phyloP scores from a whole-genome alignment of 2,329 filamentous ascomycete genomes.

The Fusarium sp. region DNA sequence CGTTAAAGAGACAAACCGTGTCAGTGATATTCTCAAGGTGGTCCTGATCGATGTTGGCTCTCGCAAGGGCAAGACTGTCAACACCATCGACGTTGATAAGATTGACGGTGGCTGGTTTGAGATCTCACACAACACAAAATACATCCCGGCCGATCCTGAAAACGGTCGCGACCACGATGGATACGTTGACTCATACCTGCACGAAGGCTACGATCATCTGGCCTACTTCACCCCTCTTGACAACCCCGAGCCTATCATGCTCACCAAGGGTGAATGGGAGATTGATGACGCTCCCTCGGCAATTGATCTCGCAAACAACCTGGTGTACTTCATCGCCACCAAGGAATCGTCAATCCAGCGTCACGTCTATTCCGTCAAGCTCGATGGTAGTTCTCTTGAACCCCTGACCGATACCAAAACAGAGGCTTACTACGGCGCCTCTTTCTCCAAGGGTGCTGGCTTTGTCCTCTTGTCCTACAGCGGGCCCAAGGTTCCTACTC shows the following conservation, averaged over 20 bases:
- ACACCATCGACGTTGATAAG: conserved; percentile 81
- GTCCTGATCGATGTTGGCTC: conserved; percentile 83
- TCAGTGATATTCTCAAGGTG: conserved; percentile 91
- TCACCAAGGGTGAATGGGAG: conserved; percentile 93
- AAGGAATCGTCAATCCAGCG: conserved; percentile 90
- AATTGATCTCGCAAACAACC: conserved; percentile 84
- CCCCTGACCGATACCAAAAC: conserved; percentile 79
- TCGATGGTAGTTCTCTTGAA: conserved; percentile 81
- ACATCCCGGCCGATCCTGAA: conserved; percentile 83
- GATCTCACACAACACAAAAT: conserved; percentile 86
- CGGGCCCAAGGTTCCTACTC: conserved; percentile 89
- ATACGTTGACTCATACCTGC: conserved; percentile 91
- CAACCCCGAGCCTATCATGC: conserved; percentile 81
- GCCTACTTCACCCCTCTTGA: conserved; percentile 94
- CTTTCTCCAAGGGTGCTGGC: conserved; percentile 85
- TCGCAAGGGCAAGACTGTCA: conserved; percentile 81
- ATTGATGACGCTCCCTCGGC: conserved; percentile 87
- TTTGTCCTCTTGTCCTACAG: conserved; percentile 88
- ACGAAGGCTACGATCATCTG: conserved; percentile 89
- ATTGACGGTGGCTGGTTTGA: conserved; percentile 99
- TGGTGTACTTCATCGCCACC: conserved; percentile 92
- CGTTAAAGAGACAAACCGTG: conserved; percentile 92
- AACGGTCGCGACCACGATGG: conserved; percentile 85
- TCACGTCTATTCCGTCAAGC: conserved; percentile 89
- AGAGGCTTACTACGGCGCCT: conserved; percentile 83